Conservation (phyloP, 352 stramenopile genomes). For the Pythium aristosporum region DNA sequence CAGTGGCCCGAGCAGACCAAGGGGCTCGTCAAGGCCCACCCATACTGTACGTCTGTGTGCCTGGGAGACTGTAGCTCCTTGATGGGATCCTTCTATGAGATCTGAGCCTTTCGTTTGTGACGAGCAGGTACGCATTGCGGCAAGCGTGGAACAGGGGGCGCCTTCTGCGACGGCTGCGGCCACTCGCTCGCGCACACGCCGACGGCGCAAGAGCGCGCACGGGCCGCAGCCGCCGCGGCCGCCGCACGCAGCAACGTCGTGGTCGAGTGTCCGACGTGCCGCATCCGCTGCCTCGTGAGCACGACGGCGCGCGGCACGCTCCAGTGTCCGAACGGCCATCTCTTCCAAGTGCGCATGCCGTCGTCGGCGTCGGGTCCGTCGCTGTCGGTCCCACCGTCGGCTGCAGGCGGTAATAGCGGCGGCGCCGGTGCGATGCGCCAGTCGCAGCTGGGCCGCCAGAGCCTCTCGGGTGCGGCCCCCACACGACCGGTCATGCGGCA, state of each 20-base stretch:
- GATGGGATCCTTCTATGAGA: not conserved
- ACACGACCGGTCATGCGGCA: conserved; percentile 73
- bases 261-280: conserved; percentile 43
- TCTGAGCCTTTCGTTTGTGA: not conserved
- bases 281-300: conserved; percentile 44
- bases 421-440: conserved; percentile 27
- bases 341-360: conserved; percentile 45
- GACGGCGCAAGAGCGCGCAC: conserved; percentile 39
- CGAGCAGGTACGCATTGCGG: conserved; percentile 35
- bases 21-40: conserved; percentile 82
- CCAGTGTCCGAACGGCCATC: conserved; percentile 47
- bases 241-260: conserved; percentile 40
- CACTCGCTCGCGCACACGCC: conserved; percentile 44
- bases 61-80: no score
- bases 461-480: conserved; percentile 24
- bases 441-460: conserved; percentile 24
- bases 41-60: conserved; percentile 78
- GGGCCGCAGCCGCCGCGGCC: conserved; percentile 24
- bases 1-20: conserved; percentile 86
- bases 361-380: conserved; percentile 10
- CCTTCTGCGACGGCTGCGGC: conserved; percentile 41
- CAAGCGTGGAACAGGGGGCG: conserved; percentile 38
- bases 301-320: conserved; percentile 39
- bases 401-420: conserved; percentile 15
- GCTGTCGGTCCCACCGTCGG: conserved; percentile 1